Conservation (phyloP, 192 early-diverging fungal genomes). For the Diversispora eburnea region DNA sequence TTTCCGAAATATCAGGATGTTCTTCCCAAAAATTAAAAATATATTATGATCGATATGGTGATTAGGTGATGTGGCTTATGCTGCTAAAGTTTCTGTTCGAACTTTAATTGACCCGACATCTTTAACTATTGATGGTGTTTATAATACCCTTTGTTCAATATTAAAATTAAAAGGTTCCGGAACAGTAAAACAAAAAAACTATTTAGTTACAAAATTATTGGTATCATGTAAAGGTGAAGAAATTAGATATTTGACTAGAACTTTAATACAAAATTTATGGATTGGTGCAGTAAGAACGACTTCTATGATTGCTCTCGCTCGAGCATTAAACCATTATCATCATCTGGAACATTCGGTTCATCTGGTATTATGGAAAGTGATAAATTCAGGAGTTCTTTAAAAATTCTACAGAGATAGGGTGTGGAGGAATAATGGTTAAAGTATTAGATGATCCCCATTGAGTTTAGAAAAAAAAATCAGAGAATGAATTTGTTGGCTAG, state of each 20-base stretch:
- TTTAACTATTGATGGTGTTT: slow-evolving; percentile 30
- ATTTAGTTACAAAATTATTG: slow-evolving; percentile 45
- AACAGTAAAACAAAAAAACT: slow-evolving; percentile 37
- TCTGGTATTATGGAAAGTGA: too few species aligned
- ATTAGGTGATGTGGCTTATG: slow-evolving; percentile 37
- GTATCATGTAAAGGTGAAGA: slow-evolving; percentile 44
- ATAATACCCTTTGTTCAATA: slow-evolving; percentile 19
- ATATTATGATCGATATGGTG: slow-evolving; percentile 33
- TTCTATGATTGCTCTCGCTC: slow-evolving; percentile 68
- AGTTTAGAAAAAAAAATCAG: background rate
- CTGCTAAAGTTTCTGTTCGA: slow-evolving; percentile 33
- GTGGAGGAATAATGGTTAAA: slow-evolving; percentile 90
- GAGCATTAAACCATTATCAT: slow-evolving; percentile 41
- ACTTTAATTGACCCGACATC: slow-evolving; percentile 32
- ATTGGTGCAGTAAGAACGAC: slow-evolving; percentile 81
- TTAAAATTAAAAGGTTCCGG: slow-evolving; percentile 31
- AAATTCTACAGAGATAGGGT: slow-evolving; percentile 61
- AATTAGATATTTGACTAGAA: slow-evolving; percentile 35
- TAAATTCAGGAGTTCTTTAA: slow-evolving; percentile 66
- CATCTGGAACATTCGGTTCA: too few species aligned
- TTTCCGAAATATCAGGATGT: slow-evolving; percentile 26
- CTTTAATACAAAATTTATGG: slow-evolving; percentile 69
- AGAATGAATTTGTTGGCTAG: slow-evolving; percentile 22
- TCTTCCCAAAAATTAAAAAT: slow-evolving; percentile 18
- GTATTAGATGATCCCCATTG: slow-evolving; percentile 54